Evolutionary conservation across 495 filamentous ascomycete species (phyloP).

Genomic region (Collariella sp.): DNA sequence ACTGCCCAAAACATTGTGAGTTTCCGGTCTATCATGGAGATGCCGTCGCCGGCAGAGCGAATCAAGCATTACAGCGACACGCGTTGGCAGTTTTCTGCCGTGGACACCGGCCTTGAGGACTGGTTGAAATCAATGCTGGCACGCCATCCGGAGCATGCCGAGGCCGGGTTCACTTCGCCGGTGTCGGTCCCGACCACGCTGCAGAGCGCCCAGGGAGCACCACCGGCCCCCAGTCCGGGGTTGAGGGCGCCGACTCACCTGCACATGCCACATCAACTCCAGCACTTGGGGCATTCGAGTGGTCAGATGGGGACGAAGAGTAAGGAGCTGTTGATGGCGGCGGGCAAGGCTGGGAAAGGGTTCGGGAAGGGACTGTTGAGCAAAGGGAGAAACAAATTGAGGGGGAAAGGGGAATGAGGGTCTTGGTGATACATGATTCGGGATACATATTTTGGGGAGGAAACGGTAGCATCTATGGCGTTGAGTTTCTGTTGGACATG

Average conservation of each 20-base stretch:
- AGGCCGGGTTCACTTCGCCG: conserved; percentile 10
- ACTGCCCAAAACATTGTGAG: conserved; percentile 32
- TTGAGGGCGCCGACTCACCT: conserved; percentile 24
- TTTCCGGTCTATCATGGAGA: conserved; percentile 65
- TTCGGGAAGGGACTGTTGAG: conserved; percentile 79
- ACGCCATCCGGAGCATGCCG: conserved; percentile 30
- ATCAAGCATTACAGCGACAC: conserved; percentile 62
- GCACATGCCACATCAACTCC: conserved; percentile 20
- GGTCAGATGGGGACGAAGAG: conserved; percentile 60
- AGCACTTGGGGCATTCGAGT: conserved; percentile 30
- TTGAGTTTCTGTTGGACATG: neutral
- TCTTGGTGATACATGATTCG: conserved; percentile 36
- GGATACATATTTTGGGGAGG: too few relatives aligned
- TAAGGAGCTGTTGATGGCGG: conserved; percentile 76
- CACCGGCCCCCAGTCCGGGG: neutral
- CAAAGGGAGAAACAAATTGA: conserved; percentile 76
- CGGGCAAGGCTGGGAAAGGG: conserved; percentile 77
- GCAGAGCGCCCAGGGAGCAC: neutral
- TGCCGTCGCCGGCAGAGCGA: conserved; percentile 52
- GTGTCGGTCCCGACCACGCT: conserved; percentile 19
- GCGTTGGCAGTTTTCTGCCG: conserved; percentile 56
- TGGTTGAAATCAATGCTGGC: conserved; percentile 53
- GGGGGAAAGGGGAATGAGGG: conserved; percentile 69
- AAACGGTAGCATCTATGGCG: neutral
- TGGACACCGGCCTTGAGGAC: conserved; percentile 63